Evolutionary conservation across 495 filamentous ascomycete species (phyloP), one percentile per base, ranked within the genome.

Genomic region (Xylaria nigripes): DNA sequence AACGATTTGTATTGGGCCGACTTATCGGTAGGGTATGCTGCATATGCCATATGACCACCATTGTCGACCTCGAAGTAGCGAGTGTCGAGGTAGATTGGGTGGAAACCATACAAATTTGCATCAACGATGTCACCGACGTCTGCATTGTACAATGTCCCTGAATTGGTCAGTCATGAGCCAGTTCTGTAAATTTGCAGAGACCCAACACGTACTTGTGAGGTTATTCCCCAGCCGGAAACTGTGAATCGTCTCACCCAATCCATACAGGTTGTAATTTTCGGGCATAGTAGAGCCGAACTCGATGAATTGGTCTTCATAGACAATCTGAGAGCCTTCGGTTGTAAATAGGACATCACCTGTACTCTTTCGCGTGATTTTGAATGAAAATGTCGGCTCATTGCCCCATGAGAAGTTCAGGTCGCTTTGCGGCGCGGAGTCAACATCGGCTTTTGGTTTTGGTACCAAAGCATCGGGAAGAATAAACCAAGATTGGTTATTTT

Each of bases 71-170:
- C 77, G 62, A 81, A 73, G 30, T 78, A 77, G n/a, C 90, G 81
- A 59, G 90, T 86, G 54, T 95, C 90, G 38, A 87, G 80, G 69
- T 95, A 95, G 19, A 94, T 74, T 0, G 90, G 86, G 63, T 95
- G 90, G 44, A 73, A 81, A 8, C 88, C 86, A 62, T 95, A 95
- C 24, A 94, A 71, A 59, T 95, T 95, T 8, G 76, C 81, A 48
- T 85, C 79, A 8, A 80, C 67, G 8, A 79, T 81, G 53, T 87
- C 76, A 3, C 74, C 76, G 47, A 77, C 76, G 64, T 93, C 88
- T 2, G 86, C 83, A 12, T 84, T 82, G 52, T 80, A 90, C 51
- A 87, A 74, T 3, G 86, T 90, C 29, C 84, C 74, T 55, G 16
- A 0, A 21, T 18, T 29, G 23, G 52, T 63, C 30, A 60, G 40